These are phyloP conservation scores for Senna siamea DNA, from an alignment of 306 rosid genomes.

Conservation along the genomic window DNA sequence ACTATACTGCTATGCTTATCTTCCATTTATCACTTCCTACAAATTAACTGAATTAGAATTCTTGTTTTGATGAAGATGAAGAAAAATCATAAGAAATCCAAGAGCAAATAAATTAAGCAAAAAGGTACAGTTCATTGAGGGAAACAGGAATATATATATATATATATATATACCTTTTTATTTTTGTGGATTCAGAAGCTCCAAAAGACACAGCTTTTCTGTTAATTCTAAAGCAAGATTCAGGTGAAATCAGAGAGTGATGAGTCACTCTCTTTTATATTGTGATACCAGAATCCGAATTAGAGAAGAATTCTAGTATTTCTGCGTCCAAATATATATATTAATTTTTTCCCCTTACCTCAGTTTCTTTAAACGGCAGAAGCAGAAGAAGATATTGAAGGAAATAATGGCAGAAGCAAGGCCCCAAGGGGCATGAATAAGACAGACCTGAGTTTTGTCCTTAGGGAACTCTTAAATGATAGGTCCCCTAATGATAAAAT, in stretches of 20 bases:
- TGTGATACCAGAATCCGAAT: constrained; percentile 16
- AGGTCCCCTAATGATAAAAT: too few species aligned
- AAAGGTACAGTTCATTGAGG: constrained; percentile 5
- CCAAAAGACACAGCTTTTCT: constrained; percentile 38
- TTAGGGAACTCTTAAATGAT: constrained; percentile 27
- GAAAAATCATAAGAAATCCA: background rate
- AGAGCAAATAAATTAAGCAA: background rate
- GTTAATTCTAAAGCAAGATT: constrained; percentile 43
- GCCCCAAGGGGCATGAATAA: constrained; percentile 28
- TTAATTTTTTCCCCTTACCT: too few species aligned
- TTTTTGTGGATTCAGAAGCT: too few species aligned
- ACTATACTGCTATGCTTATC: too few species aligned
- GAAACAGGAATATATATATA: constrained; percentile 23
- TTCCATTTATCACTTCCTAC: constrained; percentile 56
- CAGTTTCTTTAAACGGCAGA: constrained; percentile 22
- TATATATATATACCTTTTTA: constrained; percentile 15
- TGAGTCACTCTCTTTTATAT: background rate
- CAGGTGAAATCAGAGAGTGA: constrained; percentile 4
- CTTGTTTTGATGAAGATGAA: too few species aligned
- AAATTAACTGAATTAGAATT: too few species aligned
- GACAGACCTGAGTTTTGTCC: constrained; percentile 34
- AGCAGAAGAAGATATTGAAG: constrained; percentile 29
- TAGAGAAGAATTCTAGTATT: constrained; percentile 1
- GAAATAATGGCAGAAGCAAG: constrained; percentile 12
- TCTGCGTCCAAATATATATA: too few species aligned